These are phyloP conservation scores for Aureobasidium namibiae DNA, from an alignment of 2,329 filamentous ascomycete species.

Conservation along the genomic window DNA sequence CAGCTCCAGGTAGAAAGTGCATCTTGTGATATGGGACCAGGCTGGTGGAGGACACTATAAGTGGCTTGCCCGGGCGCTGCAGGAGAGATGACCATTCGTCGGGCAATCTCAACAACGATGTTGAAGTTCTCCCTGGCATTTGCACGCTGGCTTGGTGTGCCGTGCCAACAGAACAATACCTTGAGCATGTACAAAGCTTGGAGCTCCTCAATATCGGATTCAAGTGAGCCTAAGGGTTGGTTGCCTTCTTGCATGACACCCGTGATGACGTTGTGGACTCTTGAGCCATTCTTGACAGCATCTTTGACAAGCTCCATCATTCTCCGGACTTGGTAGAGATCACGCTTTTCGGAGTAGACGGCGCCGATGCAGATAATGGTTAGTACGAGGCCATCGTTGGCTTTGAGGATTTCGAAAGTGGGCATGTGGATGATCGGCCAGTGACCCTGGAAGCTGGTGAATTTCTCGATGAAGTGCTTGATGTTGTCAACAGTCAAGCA, in stretches of 20 bases:
- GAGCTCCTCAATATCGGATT: slow-evolving; percentile 52
- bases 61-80: slow-evolving; percentile 39
- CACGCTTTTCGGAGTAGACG: slow-evolving; percentile 60
- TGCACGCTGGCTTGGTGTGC: slow-evolving; percentile 56
- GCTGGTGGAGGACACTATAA: slow-evolving; percentile 53
- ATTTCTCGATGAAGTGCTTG: slow-evolving; percentile 62
- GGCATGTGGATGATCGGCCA: slow-evolving; percentile 65
- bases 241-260: slow-evolving; percentile 33
- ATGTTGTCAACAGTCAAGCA: slow-evolving; percentile 61
- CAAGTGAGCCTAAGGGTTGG: slow-evolving; percentile 30
- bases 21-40: slow-evolving; percentile 36
- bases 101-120: slow-evolving; percentile 48
- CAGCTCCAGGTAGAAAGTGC: slow-evolving; percentile 53
- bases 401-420: slow-evolving; percentile 59
- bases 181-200: slow-evolving; percentile 58
- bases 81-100: slow-evolving; percentile 50
- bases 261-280: slow-evolving; percentile 39
- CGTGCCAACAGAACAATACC: slow-evolving; percentile 60
- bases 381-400: slow-evolving; percentile 59
- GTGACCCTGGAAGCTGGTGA: slow-evolving; percentile 65
- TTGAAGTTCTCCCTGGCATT: slow-evolving; percentile 53
- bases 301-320: slow-evolving; percentile 57
- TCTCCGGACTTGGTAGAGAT: slow-evolving; percentile 54
- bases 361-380: slow-evolving; percentile 66
- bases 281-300: slow-evolving; percentile 50